Conservation (phyloP, 169 alveolate species). For the Hepatocystis sp. region DNA sequence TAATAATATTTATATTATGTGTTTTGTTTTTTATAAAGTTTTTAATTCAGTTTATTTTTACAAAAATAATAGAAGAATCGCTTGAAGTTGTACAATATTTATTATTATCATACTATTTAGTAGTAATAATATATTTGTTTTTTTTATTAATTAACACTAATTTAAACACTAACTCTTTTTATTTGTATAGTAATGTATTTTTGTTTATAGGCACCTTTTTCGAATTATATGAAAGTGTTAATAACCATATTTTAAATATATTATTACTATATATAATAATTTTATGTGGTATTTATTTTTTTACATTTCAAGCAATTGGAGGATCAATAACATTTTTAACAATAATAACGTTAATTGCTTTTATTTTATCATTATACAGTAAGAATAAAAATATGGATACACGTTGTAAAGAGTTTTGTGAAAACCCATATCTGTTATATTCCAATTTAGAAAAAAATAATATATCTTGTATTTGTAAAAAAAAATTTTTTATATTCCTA, state of each 20-base stretch:
- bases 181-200: constrained; percentile 18
- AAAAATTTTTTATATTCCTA: constrained; percentile 68
- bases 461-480: constrained; percentile 47
- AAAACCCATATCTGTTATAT: constrained; percentile 56
- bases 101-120: constrained; percentile 4
- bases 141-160: constrained; percentile 10
- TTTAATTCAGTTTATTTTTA: constrained; percentile 8
- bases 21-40: constrained; percentile 17
- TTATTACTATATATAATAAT: constrained; percentile 45
- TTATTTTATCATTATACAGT: not conserved
- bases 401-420: constrained; percentile 60
- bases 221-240: constrained; percentile 57
- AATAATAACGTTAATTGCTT: not conserved
- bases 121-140: constrained; percentile 11
- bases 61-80: not conserved
- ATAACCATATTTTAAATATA: constrained; percentile 27
- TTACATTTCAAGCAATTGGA: constrained; percentile 56
- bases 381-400: constrained; percentile 61
- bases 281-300: constrained; percentile 50
- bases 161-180: constrained; percentile 32
- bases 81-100: not conserved
- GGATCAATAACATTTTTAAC: constrained; percentile 13
- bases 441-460: constrained; percentile 18
- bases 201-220: constrained; percentile 22
- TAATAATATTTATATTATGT: constrained; percentile 30